Percentiles rank a stretch among this genome's conserved stretches.
phyloP scores from a whole-genome alignment of 1,284 basidiomycete species.

The Phellopilus nigrolimitatus region DNA sequence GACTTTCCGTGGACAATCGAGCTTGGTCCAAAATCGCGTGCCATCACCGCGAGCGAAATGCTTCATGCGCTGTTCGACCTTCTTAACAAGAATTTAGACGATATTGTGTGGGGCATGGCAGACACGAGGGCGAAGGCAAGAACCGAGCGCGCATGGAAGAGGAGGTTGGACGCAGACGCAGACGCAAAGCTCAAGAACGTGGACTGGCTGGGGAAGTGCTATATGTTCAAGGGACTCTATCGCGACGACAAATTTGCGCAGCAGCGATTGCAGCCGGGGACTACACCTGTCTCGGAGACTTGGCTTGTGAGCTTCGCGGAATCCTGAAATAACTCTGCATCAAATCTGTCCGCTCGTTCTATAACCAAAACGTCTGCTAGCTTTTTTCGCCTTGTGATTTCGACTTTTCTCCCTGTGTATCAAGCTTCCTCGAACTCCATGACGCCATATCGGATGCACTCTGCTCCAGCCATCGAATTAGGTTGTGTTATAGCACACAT shows the following conservation, averaged over 20 bases:
- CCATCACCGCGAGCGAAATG: constrained; percentile 21
- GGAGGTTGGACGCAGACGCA: constrained; percentile 12
- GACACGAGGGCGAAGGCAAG: constrained; percentile 20
- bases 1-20: constrained; percentile 23
- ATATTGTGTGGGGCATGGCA: constrained; percentile 21
- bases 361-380: background rate
- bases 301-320: constrained; percentile 21
- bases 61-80: constrained; percentile 21
- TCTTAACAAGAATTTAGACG: constrained; percentile 19
- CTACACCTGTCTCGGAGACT: constrained; percentile 18
- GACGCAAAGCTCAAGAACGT: constrained; percentile 19
- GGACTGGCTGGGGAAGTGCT: constrained; percentile 23
- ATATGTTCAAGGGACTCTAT: constrained; percentile 23
- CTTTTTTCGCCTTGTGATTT: no score
- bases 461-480: no score
- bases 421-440: no score
- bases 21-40: constrained; percentile 19
- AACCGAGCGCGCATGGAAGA: constrained; percentile 17
- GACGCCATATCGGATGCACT: no score
- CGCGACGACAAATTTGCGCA: constrained; percentile 17
- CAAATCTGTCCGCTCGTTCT: no score
- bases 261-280: constrained; percentile 19
- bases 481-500: no score
- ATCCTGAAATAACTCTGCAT: constrained; percentile 3
- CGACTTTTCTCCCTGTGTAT: no score